These are phyloP conservation scores for Pythium oligandrum DNA, from an alignment of 352 stramenopile genomes.

Conservation along the genomic window DNA sequence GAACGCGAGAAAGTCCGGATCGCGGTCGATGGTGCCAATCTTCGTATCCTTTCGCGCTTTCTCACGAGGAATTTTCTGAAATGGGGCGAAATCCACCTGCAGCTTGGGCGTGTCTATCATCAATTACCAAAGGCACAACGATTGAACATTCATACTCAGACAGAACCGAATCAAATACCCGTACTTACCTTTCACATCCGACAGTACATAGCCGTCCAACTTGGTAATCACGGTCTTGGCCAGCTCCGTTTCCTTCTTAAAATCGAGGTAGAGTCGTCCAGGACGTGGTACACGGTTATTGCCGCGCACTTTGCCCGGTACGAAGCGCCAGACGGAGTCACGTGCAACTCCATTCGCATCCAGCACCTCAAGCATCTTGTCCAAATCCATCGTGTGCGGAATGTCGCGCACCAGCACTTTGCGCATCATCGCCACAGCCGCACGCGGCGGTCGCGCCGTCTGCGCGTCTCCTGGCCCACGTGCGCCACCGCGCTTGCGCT, in stretches of 20 bases:
- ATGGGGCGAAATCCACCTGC: conserved; percentile 70
- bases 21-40: conserved; percentile 60
- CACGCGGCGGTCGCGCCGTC: conserved; percentile 28
- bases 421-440: conserved; percentile 29
- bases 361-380: conserved; percentile 32
- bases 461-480: conserved; percentile 8
- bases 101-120: conserved; percentile 12
- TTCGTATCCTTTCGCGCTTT: conserved; percentile 81
- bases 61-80: conserved; percentile 76
- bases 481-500: conserved; percentile 1
- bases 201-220: conserved; percentile 45
- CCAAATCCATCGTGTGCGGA: conserved; percentile 34
- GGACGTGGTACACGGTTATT: conserved; percentile 51
- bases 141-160: too few species aligned
- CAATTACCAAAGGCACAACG: too few species aligned
- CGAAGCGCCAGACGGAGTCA: conserved; percentile 60
- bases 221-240: conserved; percentile 42
- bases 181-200: conserved; percentile 24
- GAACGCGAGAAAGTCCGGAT: conserved; percentile 71
- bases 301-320: conserved; percentile 39
- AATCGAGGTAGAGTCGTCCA: conserved; percentile 64
- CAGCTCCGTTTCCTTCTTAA: conserved; percentile 57
- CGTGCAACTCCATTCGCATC: conserved; percentile 27
- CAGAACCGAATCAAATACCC: too few species aligned
- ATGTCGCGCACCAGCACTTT: conserved; percentile 75